A percentile compares a stretch with the other conserved stretches of the same genome.
phyloP scores from a whole-genome alignment of 768 basidiomycete species.

The Udeniomyces megalosporus region DNA sequence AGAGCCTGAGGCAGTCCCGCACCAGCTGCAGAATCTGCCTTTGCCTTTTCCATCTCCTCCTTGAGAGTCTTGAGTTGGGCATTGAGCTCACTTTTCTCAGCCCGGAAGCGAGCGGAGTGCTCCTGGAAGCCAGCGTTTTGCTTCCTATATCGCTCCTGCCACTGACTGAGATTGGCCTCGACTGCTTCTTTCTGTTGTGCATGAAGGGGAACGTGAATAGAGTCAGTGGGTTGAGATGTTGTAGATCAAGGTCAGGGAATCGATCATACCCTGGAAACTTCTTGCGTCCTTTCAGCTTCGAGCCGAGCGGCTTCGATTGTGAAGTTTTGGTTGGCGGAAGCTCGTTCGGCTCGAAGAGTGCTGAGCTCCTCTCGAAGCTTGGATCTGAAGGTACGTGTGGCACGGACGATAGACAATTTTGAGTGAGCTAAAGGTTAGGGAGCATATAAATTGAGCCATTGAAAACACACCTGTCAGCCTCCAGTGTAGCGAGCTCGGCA shows the following conservation, averaged over 20 bases:
- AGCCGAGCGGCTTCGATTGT: not conserved
- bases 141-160: too few species aligned
- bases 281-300: slow-evolving; percentile 1
- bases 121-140: too few species aligned
- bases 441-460: not conserved
- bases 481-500: slow-evolving; percentile 57
- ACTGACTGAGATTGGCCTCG: too few species aligned
- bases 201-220: not conserved
- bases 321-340: not conserved
- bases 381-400: too few species aligned
- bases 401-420: too few species aligned
- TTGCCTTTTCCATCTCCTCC: not conserved
- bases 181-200: not conserved
- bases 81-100: not conserved
- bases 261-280: not conserved
- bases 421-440: not conserved
- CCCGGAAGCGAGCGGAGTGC: too few species aligned
- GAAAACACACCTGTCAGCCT: slow-evolving; percentile 52
- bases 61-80: not conserved
- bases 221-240: too few species aligned
- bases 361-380: slow-evolving; percentile 52
- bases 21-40: too few species aligned
- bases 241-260: not conserved
- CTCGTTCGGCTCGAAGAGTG: slow-evolving; percentile 18
- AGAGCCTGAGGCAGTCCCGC: too few species aligned